phyloP scores from a whole-genome alignment of 2,329 filamentous ascomycete genomes.

The Neopestalotiopsis sp. region DNA sequence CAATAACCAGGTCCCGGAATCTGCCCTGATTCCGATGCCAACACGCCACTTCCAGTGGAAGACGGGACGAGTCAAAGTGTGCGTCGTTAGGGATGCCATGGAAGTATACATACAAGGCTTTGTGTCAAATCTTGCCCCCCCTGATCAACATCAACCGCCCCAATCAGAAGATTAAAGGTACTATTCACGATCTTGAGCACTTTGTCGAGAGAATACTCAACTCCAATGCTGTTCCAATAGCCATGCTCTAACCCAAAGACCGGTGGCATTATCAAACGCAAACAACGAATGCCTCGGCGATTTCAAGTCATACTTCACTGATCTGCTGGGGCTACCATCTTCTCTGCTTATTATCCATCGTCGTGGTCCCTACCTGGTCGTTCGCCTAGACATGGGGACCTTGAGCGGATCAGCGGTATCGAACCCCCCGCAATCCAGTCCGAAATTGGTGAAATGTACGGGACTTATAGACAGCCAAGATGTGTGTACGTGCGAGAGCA shows the following conservation, averaged over 20 bases:
- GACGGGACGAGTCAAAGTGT: no score
- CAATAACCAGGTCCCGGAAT: no score
- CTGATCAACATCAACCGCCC: background rate
- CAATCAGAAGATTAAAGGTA: background rate
- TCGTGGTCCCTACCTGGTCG: background rate
- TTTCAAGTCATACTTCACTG: background rate
- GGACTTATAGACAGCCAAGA: background rate
- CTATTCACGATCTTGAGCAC: background rate
- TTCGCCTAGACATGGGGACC: background rate
- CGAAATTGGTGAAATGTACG: background rate
- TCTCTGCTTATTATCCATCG: background rate
- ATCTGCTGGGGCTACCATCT: background rate
- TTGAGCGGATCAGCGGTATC: background rate
- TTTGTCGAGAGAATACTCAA: background rate
- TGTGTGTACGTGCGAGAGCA: no score
- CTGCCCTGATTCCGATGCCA: background rate
- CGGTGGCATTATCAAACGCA: no score
- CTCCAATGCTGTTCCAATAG: no score
- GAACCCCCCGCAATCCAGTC: background rate
- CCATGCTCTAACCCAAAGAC: no score
- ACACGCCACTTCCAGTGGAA: background rate
- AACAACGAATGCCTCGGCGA: no score
- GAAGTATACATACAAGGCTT: background rate
- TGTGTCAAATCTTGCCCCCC: background rate
- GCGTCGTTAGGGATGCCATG: no score